Evolutionary conservation across 139 green algal genomes (phyloP).

Genomic region (Tetraselmis chui): DNA sequence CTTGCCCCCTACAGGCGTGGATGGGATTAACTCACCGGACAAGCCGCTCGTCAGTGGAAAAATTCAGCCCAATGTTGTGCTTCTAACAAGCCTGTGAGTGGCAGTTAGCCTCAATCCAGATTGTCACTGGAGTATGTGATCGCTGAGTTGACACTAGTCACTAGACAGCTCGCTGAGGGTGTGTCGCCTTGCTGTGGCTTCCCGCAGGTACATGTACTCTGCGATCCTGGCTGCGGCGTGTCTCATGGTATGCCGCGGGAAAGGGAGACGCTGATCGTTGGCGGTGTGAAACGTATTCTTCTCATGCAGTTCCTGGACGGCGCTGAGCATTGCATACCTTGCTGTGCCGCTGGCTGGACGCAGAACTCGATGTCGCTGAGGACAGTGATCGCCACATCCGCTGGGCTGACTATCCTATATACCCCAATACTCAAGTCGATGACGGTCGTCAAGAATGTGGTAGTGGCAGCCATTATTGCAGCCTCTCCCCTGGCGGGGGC

Average conservation of each 20-base stretch:
- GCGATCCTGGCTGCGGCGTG: constrained; percentile 35
- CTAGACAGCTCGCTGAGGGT: neutral
- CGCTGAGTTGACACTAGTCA: neutral
- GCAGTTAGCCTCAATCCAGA: neutral
- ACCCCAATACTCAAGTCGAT: constrained; percentile 58
- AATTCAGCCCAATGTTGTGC: neutral
- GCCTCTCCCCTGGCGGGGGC: constrained; percentile 40
- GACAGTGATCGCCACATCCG: constrained; percentile 38
- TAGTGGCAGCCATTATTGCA: constrained; percentile 53
- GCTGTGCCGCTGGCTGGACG: neutral
- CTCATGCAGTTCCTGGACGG: neutral
- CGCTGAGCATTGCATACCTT: neutral
- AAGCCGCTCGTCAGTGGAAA: constrained; percentile 27
- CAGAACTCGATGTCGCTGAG: constrained; percentile 35
- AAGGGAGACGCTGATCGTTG: too few relatives aligned
- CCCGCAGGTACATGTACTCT: constrained; percentile 28
- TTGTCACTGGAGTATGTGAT: neutral
- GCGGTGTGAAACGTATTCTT: too few relatives aligned
- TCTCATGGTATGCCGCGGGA: constrained; percentile 32
- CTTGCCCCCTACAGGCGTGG: too few relatives aligned
- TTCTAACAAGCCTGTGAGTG: neutral
- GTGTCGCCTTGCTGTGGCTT: constrained; percentile 35
- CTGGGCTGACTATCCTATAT: constrained; percentile 48
- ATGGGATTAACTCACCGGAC: constrained; percentile 47
- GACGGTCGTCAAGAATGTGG: constrained; percentile 52